Conservation (phyloP, 192 early-diverging fungal genomes). For the Chytriomyces sp. region DNA sequence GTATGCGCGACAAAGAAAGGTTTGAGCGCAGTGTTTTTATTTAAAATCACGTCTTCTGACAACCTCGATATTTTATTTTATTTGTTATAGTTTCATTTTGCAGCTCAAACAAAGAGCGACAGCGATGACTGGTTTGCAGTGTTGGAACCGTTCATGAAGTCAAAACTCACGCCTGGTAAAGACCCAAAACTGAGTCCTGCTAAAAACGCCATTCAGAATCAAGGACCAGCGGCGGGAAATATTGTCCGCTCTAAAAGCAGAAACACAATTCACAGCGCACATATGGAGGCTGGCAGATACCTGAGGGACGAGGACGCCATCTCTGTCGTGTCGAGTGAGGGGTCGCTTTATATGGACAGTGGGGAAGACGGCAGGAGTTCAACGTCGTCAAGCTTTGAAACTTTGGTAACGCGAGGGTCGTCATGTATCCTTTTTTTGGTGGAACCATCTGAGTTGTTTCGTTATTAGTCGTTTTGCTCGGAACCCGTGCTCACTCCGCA, state of each 20-base stretch:
- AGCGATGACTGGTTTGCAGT: slow-evolving; percentile 54
- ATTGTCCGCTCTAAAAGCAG: slow-evolving; percentile 7
- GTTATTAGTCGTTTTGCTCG: slow-evolving; percentile 53
- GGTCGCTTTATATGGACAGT: slow-evolving; percentile 18
- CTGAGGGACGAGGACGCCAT: slow-evolving; percentile 35
- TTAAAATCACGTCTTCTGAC: background rate
- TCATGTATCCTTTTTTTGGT: background rate
- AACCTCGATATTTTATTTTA: background rate
- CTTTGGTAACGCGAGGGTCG: slow-evolving; percentile 42
- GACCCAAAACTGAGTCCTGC: slow-evolving; percentile 2
- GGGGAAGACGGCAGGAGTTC: slow-evolving; percentile 41
- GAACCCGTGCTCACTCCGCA: slow-evolving; percentile 59
- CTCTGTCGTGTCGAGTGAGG: slow-evolving; percentile 49
- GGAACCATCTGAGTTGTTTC: slow-evolving; percentile 1
- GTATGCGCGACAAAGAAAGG: slow-evolving; percentile 40
- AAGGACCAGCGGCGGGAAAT: slow-evolving; percentile 6
- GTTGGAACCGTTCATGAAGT: slow-evolving; percentile 27
- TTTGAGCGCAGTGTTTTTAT: background rate
- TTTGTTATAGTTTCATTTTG: slow-evolving; percentile 50
- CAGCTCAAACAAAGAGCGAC: slow-evolving; percentile 50
- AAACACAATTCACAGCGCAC: background rate
- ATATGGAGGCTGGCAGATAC: background rate
- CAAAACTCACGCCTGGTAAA: slow-evolving; percentile 4
- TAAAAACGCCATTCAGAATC: background rate
- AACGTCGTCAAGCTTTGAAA: slow-evolving; percentile 46